A percentile compares a stretch with the other conserved stretches of the same genome.
These are phyloP conservation scores for Wilcoxina mikolae DNA, from an alignment of 495 filamentous ascomycete genomes.

Conservation along the genomic window DNA sequence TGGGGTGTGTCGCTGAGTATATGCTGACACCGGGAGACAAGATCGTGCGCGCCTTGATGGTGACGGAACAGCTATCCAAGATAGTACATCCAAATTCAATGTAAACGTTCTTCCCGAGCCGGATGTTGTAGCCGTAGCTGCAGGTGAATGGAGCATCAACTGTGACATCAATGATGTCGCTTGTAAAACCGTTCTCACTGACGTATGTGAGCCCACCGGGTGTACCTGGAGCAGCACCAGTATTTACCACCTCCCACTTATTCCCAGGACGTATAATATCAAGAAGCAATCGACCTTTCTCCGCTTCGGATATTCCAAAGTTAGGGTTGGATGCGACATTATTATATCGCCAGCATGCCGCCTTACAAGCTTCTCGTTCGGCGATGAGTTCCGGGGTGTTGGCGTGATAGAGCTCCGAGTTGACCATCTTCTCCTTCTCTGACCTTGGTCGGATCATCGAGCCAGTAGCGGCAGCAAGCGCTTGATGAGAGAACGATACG, in stretches of 20 bases:
- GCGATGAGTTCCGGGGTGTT: constrained; percentile 63
- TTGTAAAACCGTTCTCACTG: constrained; percentile 10
- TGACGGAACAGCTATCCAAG: constrained; percentile 59
- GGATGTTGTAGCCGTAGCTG: constrained; percentile 92
- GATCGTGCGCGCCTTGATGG: constrained; percentile 65
- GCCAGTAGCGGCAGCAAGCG: constrained; percentile 41
- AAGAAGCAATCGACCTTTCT: constrained; percentile 65
- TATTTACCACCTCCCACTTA: constrained; percentile 13
- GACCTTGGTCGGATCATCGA: constrained; percentile 39
- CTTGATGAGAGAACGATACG: constrained; percentile 39
- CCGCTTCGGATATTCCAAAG: constrained; percentile 56
- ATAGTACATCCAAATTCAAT: constrained; percentile 80
- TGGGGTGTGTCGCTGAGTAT: constrained; percentile 57
- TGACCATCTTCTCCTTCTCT: constrained; percentile 91
- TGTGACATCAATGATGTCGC: constrained; percentile 57
- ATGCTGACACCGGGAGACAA: constrained; percentile 82
- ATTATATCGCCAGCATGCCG: constrained; percentile 78
- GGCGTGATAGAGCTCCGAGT: constrained; percentile 63
- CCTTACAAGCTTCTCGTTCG: constrained; percentile 75
- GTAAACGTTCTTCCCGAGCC: constrained; percentile 70
- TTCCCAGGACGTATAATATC: constrained; percentile 43
- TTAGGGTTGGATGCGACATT: constrained; percentile 62
- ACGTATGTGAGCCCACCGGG: constrained; percentile 23
- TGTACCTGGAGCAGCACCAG: constrained; percentile 18
- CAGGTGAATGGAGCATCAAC: constrained; percentile 87